Percentiles rank a stretch among this genome's conserved stretches.
These are phyloP conservation scores for Musa troglodytarum DNA, from an alignment of 176 grass and related monocot species.

Conservation along the genomic window DNA sequence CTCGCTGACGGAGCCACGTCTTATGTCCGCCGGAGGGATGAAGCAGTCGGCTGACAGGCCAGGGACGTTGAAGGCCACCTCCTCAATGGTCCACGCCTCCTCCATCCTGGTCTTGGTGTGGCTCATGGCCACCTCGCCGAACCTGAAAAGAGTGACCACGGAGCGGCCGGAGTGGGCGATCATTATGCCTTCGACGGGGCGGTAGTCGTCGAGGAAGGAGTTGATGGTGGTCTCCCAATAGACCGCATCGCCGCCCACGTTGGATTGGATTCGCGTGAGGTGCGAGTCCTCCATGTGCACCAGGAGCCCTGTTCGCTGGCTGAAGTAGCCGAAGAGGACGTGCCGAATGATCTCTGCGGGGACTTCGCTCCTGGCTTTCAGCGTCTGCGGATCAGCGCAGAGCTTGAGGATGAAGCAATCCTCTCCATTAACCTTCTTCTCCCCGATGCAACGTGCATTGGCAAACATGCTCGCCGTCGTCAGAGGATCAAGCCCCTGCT, in stretches of 20 bases:
- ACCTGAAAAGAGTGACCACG: slow-evolving; percentile 63
- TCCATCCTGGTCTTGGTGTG: slow-evolving; percentile 85
- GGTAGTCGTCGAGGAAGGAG: slow-evolving; percentile 54
- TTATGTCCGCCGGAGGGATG: slow-evolving; percentile 73
- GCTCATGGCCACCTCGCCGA: slow-evolving; percentile 72
- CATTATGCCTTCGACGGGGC: slow-evolving; percentile 45
- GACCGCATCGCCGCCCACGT: slow-evolving; percentile 49
- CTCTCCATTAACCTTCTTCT: slow-evolving; percentile 59
- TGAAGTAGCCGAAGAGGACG: slow-evolving; percentile 82
- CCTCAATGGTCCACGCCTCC: slow-evolving; percentile 73
- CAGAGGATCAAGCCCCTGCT: slow-evolving; percentile 59
- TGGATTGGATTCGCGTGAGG: slow-evolving; percentile 63
- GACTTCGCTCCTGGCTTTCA: slow-evolving; percentile 54
- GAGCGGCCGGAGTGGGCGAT: slow-evolving; percentile 67
- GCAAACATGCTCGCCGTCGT: slow-evolving; percentile 59
- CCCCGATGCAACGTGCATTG: slow-evolving; percentile 52
- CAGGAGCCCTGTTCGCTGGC: slow-evolving; percentile 63
- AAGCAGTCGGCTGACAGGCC: slow-evolving; percentile 70
- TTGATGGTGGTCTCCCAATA: slow-evolving; percentile 95
- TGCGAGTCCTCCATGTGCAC: slow-evolving; percentile 70
- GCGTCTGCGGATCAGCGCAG: slow-evolving; percentile 37
- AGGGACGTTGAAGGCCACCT: slow-evolving; percentile 72
- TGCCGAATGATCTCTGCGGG: slow-evolving; percentile 79
- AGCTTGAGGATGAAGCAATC: slow-evolving; percentile 90
- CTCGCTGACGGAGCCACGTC: slow-evolving; percentile 25